A percentile compares a stretch with the other conserved stretches of the same genome.
Evolutionary conservation across 225 moss, liverwort and hornwort genomes (phyloP).

Genomic region (Antitrichia curtipendula): DNA sequence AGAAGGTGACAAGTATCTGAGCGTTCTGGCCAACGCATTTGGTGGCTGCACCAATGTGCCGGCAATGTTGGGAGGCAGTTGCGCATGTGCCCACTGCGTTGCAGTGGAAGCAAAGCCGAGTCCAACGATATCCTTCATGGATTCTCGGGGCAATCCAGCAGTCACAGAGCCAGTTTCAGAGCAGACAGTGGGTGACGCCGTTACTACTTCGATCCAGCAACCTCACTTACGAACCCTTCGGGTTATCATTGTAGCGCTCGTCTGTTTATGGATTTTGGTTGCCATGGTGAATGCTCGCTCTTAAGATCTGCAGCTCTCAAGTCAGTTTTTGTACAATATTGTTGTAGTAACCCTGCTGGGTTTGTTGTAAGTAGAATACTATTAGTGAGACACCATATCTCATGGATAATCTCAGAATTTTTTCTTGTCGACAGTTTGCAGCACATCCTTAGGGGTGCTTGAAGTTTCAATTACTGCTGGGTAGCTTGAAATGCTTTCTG

Average conservation of each 20-base stretch:
- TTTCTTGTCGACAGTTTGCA: neutral
- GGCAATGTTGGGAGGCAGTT: slow-evolving; percentile 46
- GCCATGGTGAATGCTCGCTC: slow-evolving; percentile 32
- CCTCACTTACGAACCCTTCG: slow-evolving; percentile 38
- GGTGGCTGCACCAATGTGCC: slow-evolving; percentile 53
- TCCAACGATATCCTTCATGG: neutral
- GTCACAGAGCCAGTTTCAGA: neutral
- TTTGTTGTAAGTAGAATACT: neutral
- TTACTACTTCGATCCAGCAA: neutral
- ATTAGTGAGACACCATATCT: neutral
- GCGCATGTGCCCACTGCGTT: slow-evolving; percentile 7
- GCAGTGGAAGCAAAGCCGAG: neutral
- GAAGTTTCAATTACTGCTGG: neutral
- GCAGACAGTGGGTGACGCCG: neutral
- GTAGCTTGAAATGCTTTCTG: neutral
- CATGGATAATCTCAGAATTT: neutral
- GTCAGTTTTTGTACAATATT: neutral
- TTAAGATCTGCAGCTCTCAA: slow-evolving; percentile 6
- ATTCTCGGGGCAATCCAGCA: neutral
- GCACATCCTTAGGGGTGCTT: neutral
- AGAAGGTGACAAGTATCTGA: slow-evolving; percentile 58
- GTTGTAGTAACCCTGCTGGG: neutral
- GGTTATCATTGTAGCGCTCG: slow-evolving; percentile 47
- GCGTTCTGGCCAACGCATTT: slow-evolving; percentile 24
- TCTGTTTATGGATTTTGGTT: slow-evolving; percentile 71